Conservation (phyloP, 2,329 filamentous ascomycete species). For the Verticillium isaacii region DNA sequence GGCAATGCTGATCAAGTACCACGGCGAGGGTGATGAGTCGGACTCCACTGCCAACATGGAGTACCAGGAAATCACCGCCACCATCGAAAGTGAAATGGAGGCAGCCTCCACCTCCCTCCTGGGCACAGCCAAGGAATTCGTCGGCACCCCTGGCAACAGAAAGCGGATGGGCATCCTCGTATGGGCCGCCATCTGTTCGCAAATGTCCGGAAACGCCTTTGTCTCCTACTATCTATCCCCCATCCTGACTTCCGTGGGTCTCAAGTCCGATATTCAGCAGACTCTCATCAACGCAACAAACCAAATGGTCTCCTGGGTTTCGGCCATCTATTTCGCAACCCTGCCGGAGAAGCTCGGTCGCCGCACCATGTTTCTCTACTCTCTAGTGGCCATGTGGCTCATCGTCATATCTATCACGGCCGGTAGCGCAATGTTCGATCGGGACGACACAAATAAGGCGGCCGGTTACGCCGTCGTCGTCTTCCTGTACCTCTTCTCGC, state of each 20-base stretch:
- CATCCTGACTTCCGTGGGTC: slow-evolving; percentile 24
- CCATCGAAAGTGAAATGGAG: no score
- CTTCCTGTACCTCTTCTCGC: slow-evolving; percentile 25
- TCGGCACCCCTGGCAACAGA: no score
- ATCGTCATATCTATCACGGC: slow-evolving; percentile 7
- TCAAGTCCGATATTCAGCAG: slow-evolving; percentile 22
- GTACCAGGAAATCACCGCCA: no score
- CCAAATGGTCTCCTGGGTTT: slow-evolving; percentile 9
- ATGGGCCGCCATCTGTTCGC: slow-evolving; percentile 23
- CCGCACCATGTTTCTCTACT: slow-evolving; percentile 16
- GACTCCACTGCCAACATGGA: no score
- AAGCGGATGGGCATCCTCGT: slow-evolving; percentile 17
- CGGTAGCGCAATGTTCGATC: slow-evolving; percentile 12
- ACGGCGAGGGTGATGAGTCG: no score
- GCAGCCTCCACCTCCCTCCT: no score
- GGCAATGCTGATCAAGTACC: no score
- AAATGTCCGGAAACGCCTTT: slow-evolving; percentile 18
- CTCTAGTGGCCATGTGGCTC: slow-evolving; percentile 11
- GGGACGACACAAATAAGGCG: slow-evolving; percentile 7
- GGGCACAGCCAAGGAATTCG: no score
- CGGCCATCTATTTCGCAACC: slow-evolving; percentile 9
- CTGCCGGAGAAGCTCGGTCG: slow-evolving; percentile 9
- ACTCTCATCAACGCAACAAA: slow-evolving; percentile 26
- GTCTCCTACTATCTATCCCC: slow-evolving; percentile 29
- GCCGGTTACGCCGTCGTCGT: slow-evolving; percentile 22